Percentiles rank a stretch among this genome's conserved stretches.
These are phyloP conservation scores for Holtermannia corniformis DNA, from an alignment of 768 basidiomycete species.

Conservation along the genomic window DNA sequence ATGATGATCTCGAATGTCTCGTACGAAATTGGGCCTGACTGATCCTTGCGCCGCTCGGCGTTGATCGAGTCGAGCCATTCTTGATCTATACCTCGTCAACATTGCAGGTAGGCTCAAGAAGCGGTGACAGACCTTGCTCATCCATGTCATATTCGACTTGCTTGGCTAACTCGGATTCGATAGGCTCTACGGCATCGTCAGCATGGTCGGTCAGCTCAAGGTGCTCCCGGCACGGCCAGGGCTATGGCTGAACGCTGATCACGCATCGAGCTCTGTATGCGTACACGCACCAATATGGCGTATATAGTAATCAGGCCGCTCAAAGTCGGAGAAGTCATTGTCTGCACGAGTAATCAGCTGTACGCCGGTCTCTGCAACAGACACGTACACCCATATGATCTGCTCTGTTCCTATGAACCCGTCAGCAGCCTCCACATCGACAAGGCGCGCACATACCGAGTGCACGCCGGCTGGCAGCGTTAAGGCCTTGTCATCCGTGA, in stretches of 20 bases:
- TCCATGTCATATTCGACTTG: constrained; percentile 99
- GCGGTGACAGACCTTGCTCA: constrained; percentile 64
- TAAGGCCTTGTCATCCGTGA: constrained; percentile 24
- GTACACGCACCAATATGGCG: constrained; percentile 68
- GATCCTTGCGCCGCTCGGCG: constrained; percentile 60
- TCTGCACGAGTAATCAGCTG: constrained; percentile 9
- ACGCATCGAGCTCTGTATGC: neutral
- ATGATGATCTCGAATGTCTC: constrained; percentile 93
- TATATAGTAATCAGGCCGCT: constrained; percentile 74
- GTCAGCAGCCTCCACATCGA: neutral
- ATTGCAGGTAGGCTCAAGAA: neutral
- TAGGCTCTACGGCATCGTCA: constrained; percentile 54
- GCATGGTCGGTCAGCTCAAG: neutral
- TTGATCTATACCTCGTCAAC: constrained; percentile 53
- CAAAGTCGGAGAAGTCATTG: constrained; percentile 49
- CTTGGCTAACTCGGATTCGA: constrained; percentile 79
- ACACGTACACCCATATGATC: constrained; percentile 32
- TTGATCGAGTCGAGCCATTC: constrained; percentile 90
- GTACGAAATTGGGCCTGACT: constrained; percentile 60
- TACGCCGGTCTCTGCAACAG: neutral
- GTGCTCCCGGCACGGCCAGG: too few species aligned
- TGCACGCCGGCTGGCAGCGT: constrained; percentile 18
- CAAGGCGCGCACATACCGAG: constrained; percentile 20
- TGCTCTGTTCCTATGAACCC: constrained; percentile 23
- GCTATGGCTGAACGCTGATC: neutral